Evolutionary conservation across 2,329 filamentous ascomycete genomes (phyloP), one percentile per base, ranked within the genome.

Genomic region (Exophiala xenobiotica): DNA sequence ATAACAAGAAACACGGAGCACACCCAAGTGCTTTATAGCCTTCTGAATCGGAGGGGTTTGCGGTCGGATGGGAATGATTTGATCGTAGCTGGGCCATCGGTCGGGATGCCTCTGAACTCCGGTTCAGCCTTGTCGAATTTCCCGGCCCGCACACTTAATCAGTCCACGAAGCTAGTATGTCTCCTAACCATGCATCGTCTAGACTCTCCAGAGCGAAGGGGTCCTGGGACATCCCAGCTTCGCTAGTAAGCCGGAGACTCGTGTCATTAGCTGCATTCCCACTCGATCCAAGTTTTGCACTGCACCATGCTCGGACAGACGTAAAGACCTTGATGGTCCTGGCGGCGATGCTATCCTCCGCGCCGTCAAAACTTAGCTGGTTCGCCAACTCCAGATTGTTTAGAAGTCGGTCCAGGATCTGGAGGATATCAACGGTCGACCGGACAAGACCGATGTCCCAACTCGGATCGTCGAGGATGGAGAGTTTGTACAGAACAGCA

Each of bases 371-470:
- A 20, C 41, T 12, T 11, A 29, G 12, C 12, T 26, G 22, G n/a
- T 19, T 33, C 23, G 24, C 23, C 26, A 19, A 14, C 22, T 18
- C 19, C 29, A 50, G 22, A n/a, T 53, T 49, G 19, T 33, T 16
- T 20, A 37, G 23, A 16, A 59, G 55, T 22, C 51, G 57, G 31
- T 63, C 60, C 14, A 65, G 54, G 6, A 60, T 51, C 22, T 58
- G 58, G 8, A 64, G 53, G 1, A 65, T 19, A 35, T 66, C 61
- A 7, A 60, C 61, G 1, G 61, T 64, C 16, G 60, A 60, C 46
- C 61, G 59, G 4, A 65, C 62, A 46, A 62, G 45, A 7, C 23
- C 56, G 26, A 46, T 58, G 23, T 64, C 63, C 64, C 64, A 66
- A 20, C 56, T 49, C 8, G 63, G 63, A 40, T 65, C 62, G 3